These are phyloP conservation scores for Coemansia erecta DNA, from an alignment of 192 early-diverging fungal genomes.

Conservation along the genomic window DNA sequence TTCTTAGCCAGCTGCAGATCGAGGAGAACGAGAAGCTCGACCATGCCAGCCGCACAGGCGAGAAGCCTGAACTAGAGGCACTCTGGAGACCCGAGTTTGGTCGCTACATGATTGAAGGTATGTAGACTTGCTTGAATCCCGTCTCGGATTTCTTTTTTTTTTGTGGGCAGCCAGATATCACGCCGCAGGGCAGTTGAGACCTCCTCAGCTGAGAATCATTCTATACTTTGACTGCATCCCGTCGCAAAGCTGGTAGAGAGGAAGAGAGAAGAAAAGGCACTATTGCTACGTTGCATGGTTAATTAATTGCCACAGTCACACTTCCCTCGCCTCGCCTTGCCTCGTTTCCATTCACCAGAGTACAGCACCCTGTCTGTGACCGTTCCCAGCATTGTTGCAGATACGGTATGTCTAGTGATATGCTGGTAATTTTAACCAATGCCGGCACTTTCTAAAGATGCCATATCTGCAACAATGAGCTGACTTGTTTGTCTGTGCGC, in stretches of 20 bases:
- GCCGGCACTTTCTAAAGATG: slow-evolving; percentile 1
- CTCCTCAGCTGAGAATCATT: no score
- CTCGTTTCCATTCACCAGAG: not conserved
- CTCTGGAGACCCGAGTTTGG: slow-evolving; percentile 97
- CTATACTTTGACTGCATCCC: no score
- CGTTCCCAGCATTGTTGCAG: not conserved
- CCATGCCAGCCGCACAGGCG: slow-evolving; percentile 24
- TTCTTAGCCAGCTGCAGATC: slow-evolving; percentile 67
- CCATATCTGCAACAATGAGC: slow-evolving; percentile 4
- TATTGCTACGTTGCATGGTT: not conserved
- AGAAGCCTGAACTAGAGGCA: slow-evolving; percentile 57
- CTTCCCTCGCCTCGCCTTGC: not conserved
- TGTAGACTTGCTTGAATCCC: not conserved
- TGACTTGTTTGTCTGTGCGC: no score
- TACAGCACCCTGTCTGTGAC: no score
- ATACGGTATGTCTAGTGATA: not conserved
- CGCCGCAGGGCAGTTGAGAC: no score
- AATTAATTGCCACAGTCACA: slow-evolving; percentile 8
- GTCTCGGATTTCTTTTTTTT: not conserved
- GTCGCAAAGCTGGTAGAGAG: not conserved
- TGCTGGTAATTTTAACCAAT: slow-evolving; percentile 1
- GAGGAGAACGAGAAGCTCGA: slow-evolving; percentile 65
- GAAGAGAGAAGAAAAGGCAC: no score
- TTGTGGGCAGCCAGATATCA: no score
- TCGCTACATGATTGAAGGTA: slow-evolving; percentile 92